Evolutionary conservation across 352 stramenopile genomes (phyloP), one percentile per base, ranked within the genome.

Genomic region (Phytophthora ohioensis): DNA sequence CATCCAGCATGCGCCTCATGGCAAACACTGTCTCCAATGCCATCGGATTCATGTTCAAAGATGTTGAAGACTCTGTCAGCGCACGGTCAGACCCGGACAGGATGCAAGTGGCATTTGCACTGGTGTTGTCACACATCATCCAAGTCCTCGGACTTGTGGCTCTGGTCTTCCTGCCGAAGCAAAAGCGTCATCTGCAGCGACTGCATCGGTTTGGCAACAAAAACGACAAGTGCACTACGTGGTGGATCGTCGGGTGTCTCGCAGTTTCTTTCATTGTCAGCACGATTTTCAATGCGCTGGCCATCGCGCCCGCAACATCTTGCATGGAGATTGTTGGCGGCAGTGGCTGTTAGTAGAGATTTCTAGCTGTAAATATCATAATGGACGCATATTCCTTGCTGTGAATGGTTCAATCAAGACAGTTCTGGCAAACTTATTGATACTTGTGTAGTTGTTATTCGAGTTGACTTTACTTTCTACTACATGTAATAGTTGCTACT

Each of bases 81-180:
- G 32, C 42, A 59, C 31, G n/a, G 5, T 13, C 34, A 46, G 72
- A 75, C 59, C 43, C 69, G 13, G 64, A 75, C 12, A 42, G 53
- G 12, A 69, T 73, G 57, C 72, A 76, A 38, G 80, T 89, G 53
- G 67, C 76, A 21, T 69, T 84, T 31, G 76, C 75, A 8, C 52
- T 91, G n/a, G 63, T 79, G 1, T 69, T 88, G 15, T 86, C 73
- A 45, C 85, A 81, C 63, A 64, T 68, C 17, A 75, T 87, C 57
- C 76, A 85, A 59, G 30, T 86, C 6, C 17, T 91, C 7, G 80
- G 75, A 15, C 63, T 83, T 6, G 68, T 81, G 12, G 79, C 71
- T 2, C 60, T 91, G 13, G 53, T 75, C 9, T 86, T 87, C 55
- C 43, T 89, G n/a, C 82, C 84, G 0, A 75, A 71, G 15, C 82